phyloP scores from a whole-genome alignment of 2,329 filamentous ascomycete species.

The Colletotrichum endophyticum region DNA sequence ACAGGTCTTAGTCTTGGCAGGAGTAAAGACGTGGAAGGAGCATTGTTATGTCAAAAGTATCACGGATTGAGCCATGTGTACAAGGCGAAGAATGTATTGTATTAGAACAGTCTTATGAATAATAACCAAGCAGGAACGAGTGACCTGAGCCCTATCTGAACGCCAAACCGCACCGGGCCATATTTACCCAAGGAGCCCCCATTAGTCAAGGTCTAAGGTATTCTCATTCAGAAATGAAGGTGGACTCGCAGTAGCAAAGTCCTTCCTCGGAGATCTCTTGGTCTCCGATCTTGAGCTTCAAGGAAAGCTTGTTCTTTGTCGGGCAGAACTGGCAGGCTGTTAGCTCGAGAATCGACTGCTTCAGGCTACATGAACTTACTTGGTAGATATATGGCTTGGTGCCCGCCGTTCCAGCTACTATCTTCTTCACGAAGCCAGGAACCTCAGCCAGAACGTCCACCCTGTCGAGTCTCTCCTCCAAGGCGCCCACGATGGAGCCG shows the following conservation, averaged over 20 bases:
- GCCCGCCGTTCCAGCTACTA: constrained; percentile 86
- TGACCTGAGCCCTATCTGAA: constrained; percentile 13
- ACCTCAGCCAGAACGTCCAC: constrained; percentile 98
- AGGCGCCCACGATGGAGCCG: constrained; percentile 70
- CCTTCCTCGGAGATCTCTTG: constrained; percentile 81
- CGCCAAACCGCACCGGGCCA: constrained; percentile 16
- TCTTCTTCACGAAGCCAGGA: constrained; percentile 92
- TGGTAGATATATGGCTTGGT: constrained; percentile 99
- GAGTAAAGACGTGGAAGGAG: not conserved
- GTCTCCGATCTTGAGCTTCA: constrained; percentile 87
- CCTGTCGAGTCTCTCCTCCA: constrained; percentile 76
- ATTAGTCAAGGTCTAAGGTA: constrained; percentile 25
- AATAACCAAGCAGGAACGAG: constrained; percentile 19
- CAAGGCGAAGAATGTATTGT: not conserved
- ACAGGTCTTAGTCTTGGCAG: not conserved
- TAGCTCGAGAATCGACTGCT: constrained; percentile 18
- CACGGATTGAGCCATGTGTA: not conserved
- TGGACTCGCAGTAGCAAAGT: constrained; percentile 83
- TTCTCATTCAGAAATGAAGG: constrained; percentile 81
- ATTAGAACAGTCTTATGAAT: constrained; percentile 14
- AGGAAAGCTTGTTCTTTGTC: constrained; percentile 62
- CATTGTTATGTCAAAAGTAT: too few relatives aligned
- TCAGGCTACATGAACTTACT: constrained; percentile 52
- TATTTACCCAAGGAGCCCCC: constrained; percentile 6
- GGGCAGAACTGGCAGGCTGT: constrained; percentile 68